Conservation (phyloP, 768 basidiomycete genomes). For the Lentinula boryana region DNA sequence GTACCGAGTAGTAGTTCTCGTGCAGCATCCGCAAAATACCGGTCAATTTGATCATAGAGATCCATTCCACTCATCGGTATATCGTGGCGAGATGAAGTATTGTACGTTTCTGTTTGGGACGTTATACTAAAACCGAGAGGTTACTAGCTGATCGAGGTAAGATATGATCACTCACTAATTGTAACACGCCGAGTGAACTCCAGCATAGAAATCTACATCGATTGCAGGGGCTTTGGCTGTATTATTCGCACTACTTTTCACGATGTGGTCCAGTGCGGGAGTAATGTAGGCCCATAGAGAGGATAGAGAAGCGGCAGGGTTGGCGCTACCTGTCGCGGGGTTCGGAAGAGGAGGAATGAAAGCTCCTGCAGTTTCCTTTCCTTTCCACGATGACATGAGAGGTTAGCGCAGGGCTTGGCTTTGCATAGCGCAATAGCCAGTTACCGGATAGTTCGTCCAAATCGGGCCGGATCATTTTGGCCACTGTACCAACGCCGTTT, state of each 20-base stretch:
- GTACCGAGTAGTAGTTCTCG: slow-evolving; percentile 57
- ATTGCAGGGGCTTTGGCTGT: slow-evolving; percentile 60
- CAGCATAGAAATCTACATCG: slow-evolving; percentile 67
- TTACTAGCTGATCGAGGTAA: background rate
- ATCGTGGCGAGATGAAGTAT: slow-evolving; percentile 22
- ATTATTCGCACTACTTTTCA: slow-evolving; percentile 61
- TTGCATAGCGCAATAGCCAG: too few species aligned
- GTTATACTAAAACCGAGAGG: slow-evolving; percentile 37
- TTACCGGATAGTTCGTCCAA: too few species aligned
- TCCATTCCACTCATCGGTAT: slow-evolving; percentile 49
- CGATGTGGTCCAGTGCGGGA: slow-evolving; percentile 72
- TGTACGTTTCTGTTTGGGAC: slow-evolving; percentile 45
- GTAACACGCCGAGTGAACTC: slow-evolving; percentile 78
- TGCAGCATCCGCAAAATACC: slow-evolving; percentile 57
- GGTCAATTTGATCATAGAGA: slow-evolving; percentile 69
- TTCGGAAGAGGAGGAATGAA: slow-evolving; percentile 35
- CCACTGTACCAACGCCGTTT: too few species aligned
- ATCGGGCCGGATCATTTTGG: too few species aligned
- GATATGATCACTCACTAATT: slow-evolving; percentile 51
- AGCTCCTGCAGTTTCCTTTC: slow-evolving; percentile 19
- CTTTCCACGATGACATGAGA: slow-evolving; percentile 15
- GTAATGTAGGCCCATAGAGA: slow-evolving; percentile 71
- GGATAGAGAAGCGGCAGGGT: slow-evolving; percentile 67
- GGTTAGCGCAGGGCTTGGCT: background rate
- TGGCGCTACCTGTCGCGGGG: slow-evolving; percentile 58